A percentile compares a stretch with the other conserved stretches of the same genome.
Conservation (phyloP, 257 asterid genomes). For the Forsythia viridissima region DNA sequence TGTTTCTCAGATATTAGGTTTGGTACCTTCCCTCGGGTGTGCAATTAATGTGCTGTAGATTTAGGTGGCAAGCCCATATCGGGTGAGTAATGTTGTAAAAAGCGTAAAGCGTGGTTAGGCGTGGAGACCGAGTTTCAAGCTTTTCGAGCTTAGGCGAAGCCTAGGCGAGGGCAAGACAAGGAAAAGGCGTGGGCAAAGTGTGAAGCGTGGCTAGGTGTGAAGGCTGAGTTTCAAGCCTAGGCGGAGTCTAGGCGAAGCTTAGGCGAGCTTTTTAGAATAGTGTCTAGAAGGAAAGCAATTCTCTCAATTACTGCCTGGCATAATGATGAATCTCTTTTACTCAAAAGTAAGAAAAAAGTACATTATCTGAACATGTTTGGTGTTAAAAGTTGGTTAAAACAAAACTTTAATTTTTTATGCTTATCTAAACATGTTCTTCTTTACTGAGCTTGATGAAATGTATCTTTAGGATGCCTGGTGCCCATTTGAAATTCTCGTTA, state of each 20-base stretch:
- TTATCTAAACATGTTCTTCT: not conserved
- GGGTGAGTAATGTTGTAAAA: too few relatives aligned
- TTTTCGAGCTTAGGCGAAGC: too few relatives aligned
- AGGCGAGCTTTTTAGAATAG: too few relatives aligned
- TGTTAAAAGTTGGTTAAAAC: not conserved
- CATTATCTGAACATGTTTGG: not conserved
- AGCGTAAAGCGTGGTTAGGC: too few relatives aligned
- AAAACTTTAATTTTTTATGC: not conserved
- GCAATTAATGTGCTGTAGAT: not conserved
- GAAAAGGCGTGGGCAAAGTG: too few relatives aligned
- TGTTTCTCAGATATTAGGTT: not conserved
- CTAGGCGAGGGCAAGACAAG: too few relatives aligned
- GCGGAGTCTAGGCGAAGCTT: too few relatives aligned
- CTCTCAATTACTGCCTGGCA: not conserved
- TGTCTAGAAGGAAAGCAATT: not conserved
- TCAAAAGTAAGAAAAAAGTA: not conserved
- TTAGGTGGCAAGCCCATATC: not conserved
- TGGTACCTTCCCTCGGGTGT: not conserved
- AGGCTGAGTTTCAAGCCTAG: too few relatives aligned
- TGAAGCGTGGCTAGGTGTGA: too few relatives aligned
- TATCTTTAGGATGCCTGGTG: not conserved
- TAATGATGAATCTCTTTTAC: not conserved
- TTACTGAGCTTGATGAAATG: not conserved
- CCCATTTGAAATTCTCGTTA: not conserved
- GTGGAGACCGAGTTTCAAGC: too few relatives aligned